Base-by-base conservation (phyloP, 495 filamentous ascomycete species). In the Zalerion maritima region DNA sequence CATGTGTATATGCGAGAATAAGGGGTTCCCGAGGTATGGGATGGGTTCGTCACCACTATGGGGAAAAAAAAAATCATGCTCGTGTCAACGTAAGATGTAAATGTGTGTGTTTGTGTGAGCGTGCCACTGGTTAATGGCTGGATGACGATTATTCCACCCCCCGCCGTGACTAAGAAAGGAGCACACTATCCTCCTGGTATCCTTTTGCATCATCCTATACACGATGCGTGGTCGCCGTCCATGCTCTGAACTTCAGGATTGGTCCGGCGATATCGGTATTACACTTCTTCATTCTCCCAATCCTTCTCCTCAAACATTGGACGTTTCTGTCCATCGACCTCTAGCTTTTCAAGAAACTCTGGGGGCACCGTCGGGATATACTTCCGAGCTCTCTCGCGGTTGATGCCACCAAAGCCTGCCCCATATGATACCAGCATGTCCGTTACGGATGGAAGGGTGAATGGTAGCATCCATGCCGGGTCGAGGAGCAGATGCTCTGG, bases 381-480 rank as follows among this genome's bases (percentile, higher is more conserved):
- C 54, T 92, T 94, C 33, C 82, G 64, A 47, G 89, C 89, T 24
- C 84, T 64, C 49, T 99, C 89, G 29, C 76, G 67, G 51, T 99
- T 94, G 16, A 86, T 63, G 0, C 89, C 89, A 3, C 89, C 89
- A 39, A 94, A 83, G 8, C 89, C 89, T 16, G 91, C 87, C 6
- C 89, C 89, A 43, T 89, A 99, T 39, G 72, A 85, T 21, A 99
- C 67, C 37, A 94, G 63, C 89, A 99, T 96, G 49, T 96, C 89
- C 10, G 87, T 94, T 35, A 85, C 91, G 4, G 89, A 93, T 1
- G 89, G 89, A 13, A 99, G 62, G 18, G 76, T 76, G 49, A 99
- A 99, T 1, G 91, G 91, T 15, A 99, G 68, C 69, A 93, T 94
- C 21, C 92, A 60, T 7, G 85, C 77, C 11, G 87, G 81, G 45